Conservation (phyloP, 2,329 filamentous ascomycete genomes). For the Sporothrix variecibatus region DNA sequence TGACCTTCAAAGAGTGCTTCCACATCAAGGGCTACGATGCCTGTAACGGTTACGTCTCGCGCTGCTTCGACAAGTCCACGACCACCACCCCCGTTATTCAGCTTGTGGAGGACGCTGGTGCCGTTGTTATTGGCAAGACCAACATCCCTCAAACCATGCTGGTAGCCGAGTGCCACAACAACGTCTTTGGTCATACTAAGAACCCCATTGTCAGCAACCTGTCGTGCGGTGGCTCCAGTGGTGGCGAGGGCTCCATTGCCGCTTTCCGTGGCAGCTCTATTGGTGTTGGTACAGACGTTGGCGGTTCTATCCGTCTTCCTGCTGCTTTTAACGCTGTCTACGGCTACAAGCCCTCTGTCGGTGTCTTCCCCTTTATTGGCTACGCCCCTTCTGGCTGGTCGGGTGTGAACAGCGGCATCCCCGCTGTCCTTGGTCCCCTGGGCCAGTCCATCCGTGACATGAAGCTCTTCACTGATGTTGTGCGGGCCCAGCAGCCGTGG, state of each 20-base stretch:
- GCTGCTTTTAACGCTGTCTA: slow-evolving; percentile 40
- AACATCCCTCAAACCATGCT: slow-evolving; percentile 36
- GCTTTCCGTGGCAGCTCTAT: slow-evolving; percentile 39
- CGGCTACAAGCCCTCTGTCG: slow-evolving; percentile 36
- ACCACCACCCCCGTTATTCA: slow-evolving; percentile 31
- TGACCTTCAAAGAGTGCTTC: slow-evolving; percentile 31
- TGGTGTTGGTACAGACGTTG: slow-evolving; percentile 52
- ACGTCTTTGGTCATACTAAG: slow-evolving; percentile 41
- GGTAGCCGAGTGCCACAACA: slow-evolving; percentile 41
- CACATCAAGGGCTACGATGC: slow-evolving; percentile 27
- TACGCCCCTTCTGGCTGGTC: slow-evolving; percentile 27
- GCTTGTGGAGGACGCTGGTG: slow-evolving; percentile 36
- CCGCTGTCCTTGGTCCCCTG: slow-evolving; percentile 27
- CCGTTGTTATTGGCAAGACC: slow-evolving; percentile 36
- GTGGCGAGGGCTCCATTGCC: slow-evolving; percentile 42
- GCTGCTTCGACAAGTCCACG: slow-evolving; percentile 28
- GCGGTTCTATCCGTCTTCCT: slow-evolving; percentile 33
- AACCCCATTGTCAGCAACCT: slow-evolving; percentile 42
- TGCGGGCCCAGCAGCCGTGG: slow-evolving; percentile 26
- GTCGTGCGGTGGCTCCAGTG: slow-evolving; percentile 42
- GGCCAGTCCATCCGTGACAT: slow-evolving; percentile 27
- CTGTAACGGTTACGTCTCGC: slow-evolving; percentile 27
- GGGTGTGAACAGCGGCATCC: slow-evolving; percentile 29
- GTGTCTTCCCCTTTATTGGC: slow-evolving; percentile 31
- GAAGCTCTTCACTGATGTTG: slow-evolving; percentile 21